Evolutionary conservation across 2,329 filamentous ascomycete genomes (phyloP).

Genomic region (Xylaria sp.): DNA sequence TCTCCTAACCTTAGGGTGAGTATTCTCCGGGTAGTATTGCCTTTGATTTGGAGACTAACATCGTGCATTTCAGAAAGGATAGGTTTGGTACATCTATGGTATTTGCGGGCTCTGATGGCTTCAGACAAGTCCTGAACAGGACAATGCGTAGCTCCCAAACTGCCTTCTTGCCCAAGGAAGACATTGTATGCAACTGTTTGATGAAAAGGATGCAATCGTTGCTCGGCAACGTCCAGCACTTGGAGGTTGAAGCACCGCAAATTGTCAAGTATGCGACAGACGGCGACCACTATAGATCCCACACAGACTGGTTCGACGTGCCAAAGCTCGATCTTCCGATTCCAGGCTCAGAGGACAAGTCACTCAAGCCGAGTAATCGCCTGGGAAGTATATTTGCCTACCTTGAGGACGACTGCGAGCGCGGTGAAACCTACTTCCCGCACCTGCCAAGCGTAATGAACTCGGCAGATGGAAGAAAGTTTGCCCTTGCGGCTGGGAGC

Average conservation of each 20-base stretch:
- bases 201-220: conserved; percentile 32
- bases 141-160: conserved; percentile 28
- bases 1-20: conserved; percentile 26
- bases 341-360: conserved; percentile 1
- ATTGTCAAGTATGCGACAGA: conserved; percentile 37
- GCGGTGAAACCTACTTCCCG: conserved; percentile 39
- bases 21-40: neutral
- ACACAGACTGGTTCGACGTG: conserved; percentile 35
- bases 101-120: conserved; percentile 6
- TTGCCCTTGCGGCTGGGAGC: conserved; percentile 22
- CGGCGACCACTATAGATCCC: conserved; percentile 32
- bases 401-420: conserved; percentile 36
- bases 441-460: conserved; percentile 30
- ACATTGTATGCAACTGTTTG: conserved; percentile 33
- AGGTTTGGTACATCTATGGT: conserved; percentile 15
- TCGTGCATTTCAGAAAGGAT: conserved; percentile 8
- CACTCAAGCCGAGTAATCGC: conserved; percentile 31
- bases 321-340: conserved; percentile 17
- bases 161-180: conserved; percentile 27
- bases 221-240: conserved; percentile 35
- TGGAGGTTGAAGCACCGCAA: conserved; percentile 29
- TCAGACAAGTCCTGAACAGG: conserved; percentile 9
- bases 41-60: neutral
- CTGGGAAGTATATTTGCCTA: conserved; percentile 38
- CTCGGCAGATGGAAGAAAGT: conserved; percentile 35